phyloP scores from a whole-genome alignment of 2,329 filamentous ascomycete species.

The Cladophialophora yegresii region DNA sequence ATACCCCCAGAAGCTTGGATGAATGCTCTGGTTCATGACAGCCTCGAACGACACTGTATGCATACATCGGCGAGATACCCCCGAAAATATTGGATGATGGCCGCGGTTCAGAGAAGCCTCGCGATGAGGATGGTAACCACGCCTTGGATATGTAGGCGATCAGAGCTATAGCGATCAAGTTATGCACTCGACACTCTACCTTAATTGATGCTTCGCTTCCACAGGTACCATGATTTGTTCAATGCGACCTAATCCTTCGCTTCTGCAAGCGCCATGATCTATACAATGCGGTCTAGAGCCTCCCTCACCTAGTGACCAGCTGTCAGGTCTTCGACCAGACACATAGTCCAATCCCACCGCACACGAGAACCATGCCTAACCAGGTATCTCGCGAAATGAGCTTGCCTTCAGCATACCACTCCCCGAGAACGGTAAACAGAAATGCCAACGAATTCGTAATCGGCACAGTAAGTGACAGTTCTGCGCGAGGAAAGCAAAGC shows the following conservation, averaged over 20 bases:
- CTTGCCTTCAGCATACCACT: conserved; percentile 93
- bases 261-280: not conserved
- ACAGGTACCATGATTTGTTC: not conserved
- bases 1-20: conserved; percentile 6
- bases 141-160: not conserved
- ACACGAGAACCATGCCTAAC: conserved; percentile 76
- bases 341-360: conserved; percentile 79
- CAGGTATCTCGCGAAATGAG: conserved; percentile 84
- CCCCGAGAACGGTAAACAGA: conserved; percentile 90
- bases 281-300: not conserved
- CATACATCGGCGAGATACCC: conserved; percentile 17
- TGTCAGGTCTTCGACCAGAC: conserved; percentile 61
- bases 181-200: not conserved
- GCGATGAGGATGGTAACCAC: not conserved
- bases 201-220: not conserved
- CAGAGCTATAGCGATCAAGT: not conserved
- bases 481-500: conserved; percentile 48
- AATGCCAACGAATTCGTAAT: conserved; percentile 95
- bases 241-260: not conserved
- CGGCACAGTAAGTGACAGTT: conserved; percentile 88
- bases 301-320: not conserved
- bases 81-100: conserved; percentile 4
- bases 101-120: not conserved
- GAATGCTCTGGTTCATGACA: not conserved
- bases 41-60: not conserved